A percentile compares a stretch with the other conserved stretches of the same genome.
phyloP scores from a whole-genome alignment of 2,329 filamentous ascomycete species.

The Zasmidium cellare region DNA sequence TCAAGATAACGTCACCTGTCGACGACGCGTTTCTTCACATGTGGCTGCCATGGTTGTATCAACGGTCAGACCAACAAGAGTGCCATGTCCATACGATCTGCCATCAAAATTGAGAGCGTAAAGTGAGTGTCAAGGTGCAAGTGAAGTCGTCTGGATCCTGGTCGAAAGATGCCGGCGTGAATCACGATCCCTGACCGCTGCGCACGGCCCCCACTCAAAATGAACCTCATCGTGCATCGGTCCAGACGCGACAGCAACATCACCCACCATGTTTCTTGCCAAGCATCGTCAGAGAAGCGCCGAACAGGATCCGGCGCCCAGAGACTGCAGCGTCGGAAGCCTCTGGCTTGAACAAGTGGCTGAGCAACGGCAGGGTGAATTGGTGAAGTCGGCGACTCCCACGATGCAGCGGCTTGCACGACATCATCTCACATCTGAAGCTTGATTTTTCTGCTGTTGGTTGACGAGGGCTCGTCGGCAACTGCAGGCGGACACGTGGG shows the following conservation, averaged over 20 bases:
- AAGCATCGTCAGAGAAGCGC: not conserved
- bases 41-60: too few species aligned
- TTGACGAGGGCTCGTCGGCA: conserved; percentile 37
- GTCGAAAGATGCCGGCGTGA: not conserved
- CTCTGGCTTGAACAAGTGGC: not conserved
- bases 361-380: not conserved
- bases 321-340: not conserved
- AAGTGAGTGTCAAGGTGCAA: too few species aligned
- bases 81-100: too few species aligned
- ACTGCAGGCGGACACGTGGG: conserved; percentile 9
- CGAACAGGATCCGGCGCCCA: not conserved
- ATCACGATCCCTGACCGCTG: not conserved
- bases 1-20: not conserved
- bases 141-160: too few species aligned
- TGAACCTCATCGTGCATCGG: not conserved
- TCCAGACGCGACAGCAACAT: not conserved
- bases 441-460: not conserved
- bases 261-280: not conserved
- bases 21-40: too few species aligned
- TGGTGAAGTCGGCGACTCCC: not conserved
- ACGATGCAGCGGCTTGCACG: not conserved
- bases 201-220: not conserved
- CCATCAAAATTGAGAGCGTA: too few species aligned
- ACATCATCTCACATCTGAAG: not conserved
- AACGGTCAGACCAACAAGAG: too few species aligned